These are phyloP conservation scores for Penicillium crystallinum DNA, from an alignment of 495 filamentous ascomycete genomes.

Conservation along the genomic window DNA sequence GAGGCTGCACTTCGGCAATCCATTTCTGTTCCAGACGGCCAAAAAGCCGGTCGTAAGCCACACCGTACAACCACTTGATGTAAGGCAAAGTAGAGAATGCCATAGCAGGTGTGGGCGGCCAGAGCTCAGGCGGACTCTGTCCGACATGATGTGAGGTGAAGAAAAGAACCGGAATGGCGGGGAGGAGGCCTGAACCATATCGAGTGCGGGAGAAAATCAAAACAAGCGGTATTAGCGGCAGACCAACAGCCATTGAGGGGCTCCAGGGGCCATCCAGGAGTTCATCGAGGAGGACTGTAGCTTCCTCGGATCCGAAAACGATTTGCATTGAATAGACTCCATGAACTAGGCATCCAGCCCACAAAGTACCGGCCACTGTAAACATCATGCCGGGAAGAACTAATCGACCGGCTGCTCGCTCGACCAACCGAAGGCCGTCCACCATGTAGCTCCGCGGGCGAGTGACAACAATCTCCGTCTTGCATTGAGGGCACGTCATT, in stretches of 20 bases:
- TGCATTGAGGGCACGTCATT: constrained; percentile 84
- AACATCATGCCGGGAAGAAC: constrained; percentile 55
- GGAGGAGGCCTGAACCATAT: constrained; percentile 53
- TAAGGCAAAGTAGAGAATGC: constrained; percentile 64
- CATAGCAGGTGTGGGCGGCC: constrained; percentile 74
- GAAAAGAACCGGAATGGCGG: constrained; percentile 59
- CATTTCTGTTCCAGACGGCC: constrained; percentile 58
- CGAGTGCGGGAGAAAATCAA: constrained; percentile 57
- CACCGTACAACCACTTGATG: constrained; percentile 60
- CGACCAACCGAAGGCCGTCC: constrained; percentile 49
- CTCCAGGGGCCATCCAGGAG: constrained; percentile 36
- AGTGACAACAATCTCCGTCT: constrained; percentile 67
- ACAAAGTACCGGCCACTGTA: constrained; percentile 49
- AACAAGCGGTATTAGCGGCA: constrained; percentile 58
- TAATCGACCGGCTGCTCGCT: constrained; percentile 48
- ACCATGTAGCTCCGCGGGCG: constrained; percentile 67
- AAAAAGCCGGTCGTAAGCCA: constrained; percentile 61
- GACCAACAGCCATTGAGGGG: constrained; percentile 43
- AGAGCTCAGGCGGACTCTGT: constrained; percentile 42
- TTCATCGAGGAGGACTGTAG: constrained; percentile 42
- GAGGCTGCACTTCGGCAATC: constrained; percentile 60
- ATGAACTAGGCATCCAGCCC: constrained; percentile 52
- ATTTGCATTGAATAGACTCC: constrained; percentile 57
- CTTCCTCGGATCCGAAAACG: constrained; percentile 60
- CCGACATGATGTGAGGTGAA: constrained; percentile 49